phyloP scores from a whole-genome alignment of 176 grass and related monocot genomes.

The Thinopyrum elongatum region DNA sequence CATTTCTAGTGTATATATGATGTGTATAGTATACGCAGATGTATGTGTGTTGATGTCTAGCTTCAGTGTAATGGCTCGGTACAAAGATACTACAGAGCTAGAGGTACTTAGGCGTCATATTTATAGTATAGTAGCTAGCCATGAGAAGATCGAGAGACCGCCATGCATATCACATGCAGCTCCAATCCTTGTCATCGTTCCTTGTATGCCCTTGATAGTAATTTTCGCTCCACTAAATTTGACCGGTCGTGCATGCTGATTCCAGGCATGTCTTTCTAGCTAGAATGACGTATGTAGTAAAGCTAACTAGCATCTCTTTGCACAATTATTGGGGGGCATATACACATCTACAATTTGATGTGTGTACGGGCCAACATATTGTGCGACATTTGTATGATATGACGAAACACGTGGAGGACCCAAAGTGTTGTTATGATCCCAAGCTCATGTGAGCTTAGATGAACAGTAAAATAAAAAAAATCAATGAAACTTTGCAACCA shows the following conservation, averaged over 20 bases:
- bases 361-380: neutral
- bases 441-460: too few species aligned
- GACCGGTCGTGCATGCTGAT: neutral
- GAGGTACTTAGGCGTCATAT: neutral
- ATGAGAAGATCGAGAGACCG: neutral
- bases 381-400: neutral
- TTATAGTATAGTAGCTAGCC: slow-evolving; percentile 30
- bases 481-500: too few species aligned
- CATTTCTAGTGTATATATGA: slow-evolving; percentile 7
- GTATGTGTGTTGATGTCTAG: neutral
- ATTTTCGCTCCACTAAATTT: neutral
- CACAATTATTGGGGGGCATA: neutral
- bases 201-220: neutral
- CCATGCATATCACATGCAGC: slow-evolving; percentile 22
- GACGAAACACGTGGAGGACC: neutral
- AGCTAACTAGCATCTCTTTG: neutral
- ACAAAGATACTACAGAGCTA: neutral
- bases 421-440: too few species aligned
- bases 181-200: neutral
- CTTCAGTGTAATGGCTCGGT: neutral
- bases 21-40: neutral
- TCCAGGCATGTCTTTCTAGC: neutral
- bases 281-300: neutral
- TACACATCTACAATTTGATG: neutral
- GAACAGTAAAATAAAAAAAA: too few species aligned